Evolutionary conservation across 2,329 filamentous ascomycete species (phyloP), one percentile per base, ranked within the genome.

Genomic region (Scopulariopsis brevicaulis): DNA sequence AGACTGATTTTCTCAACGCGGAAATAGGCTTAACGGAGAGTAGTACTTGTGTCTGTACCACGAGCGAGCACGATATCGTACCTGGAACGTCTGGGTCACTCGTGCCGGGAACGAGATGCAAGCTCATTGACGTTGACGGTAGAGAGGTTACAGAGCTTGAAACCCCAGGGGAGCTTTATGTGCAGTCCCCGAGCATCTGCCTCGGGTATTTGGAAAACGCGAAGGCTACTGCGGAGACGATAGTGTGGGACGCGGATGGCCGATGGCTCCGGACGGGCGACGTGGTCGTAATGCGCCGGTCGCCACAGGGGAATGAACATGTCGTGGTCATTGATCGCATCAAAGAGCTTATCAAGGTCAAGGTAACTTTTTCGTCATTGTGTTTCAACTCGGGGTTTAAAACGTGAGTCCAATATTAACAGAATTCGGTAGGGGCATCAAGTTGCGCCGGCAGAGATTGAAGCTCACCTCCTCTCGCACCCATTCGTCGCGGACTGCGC

Each of bases 381-480:
- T n/a, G n/a, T n/a, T n/a, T n/a, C n/a, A n/a, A n/a, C n/a, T n/a
- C n/a, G n/a, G n/a, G n/a, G n/a, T n/a, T n/a, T n/a, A 5, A 3
- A 20, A 15, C 6, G 34, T 6, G 34, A 4, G 14, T 15, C 8
- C 14, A 20, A 6, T 22, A 8, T 10, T 4, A 20, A 48, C 20
- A 20, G 43, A 48, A 14, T 18, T 43, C 22, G 14, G 6, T 57
- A 74, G 84, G 90, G 89, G 59, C 76, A 86, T 60, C 89, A 94
- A 83, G 89, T 94, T 24, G 87, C 89, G 0, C 89, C 89, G 0
- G 89, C 89, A 1, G 89, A 94, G 68, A 81, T 95, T 1, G 89
- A 95, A 71, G 86, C 87, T 1, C 87, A 90, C 65, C 77, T 95
- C 5, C 81, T 95, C 15, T 80, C 84, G 0, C 89, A 93, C 67